phyloP scores from a whole-genome alignment of 768 basidiomycete species.

The Suillus weaverae region DNA sequence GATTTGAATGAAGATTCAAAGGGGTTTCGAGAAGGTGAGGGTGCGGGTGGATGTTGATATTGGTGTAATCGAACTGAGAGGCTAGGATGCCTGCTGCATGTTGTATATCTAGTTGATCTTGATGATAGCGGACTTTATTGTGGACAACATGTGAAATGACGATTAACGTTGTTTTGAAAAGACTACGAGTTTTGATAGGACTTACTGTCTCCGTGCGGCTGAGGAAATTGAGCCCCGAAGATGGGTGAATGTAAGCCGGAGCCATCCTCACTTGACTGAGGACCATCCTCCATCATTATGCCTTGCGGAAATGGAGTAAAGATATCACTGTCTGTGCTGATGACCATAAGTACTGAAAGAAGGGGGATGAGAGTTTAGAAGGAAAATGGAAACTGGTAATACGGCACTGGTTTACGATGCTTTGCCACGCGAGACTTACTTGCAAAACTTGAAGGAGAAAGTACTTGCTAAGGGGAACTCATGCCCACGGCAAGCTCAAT shows the following conservation, averaged over 20 bases:
- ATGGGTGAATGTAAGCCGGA: conserved; percentile 76
- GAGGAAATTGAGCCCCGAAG: conserved; percentile 50
- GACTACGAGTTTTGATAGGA: conserved; percentile 49
- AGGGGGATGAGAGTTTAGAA: conserved; percentile 21
- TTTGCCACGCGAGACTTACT: conserved; percentile 46
- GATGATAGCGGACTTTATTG: conserved; percentile 74
- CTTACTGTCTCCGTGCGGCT: conserved; percentile 51
- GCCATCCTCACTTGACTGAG: conserved; percentile 73
- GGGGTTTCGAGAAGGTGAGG: conserved; percentile 48
- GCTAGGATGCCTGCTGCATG: conserved; percentile 48
- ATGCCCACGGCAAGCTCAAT: conserved; percentile 39
- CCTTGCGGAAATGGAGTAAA: conserved; percentile 55
- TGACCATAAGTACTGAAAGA: conserved; percentile 49
- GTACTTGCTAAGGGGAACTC: conserved; percentile 34
- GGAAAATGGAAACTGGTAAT: conserved; percentile 25
- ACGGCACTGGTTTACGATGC: conserved; percentile 32
- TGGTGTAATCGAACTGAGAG: conserved; percentile 51
- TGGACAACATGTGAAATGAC: conserved; percentile 39
- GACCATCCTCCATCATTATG: conserved; percentile 60
- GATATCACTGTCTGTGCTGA: conserved; percentile 52
- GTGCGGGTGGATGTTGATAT: conserved; percentile 33
- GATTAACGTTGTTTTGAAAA: conserved; percentile 35
- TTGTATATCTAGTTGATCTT: conserved; percentile 45
- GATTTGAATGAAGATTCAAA: conserved; percentile 43
- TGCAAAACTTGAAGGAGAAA: conserved; percentile 17